Conservation (phyloP, 148 eudicot genomes). For the Polygonum maritimum region DNA sequence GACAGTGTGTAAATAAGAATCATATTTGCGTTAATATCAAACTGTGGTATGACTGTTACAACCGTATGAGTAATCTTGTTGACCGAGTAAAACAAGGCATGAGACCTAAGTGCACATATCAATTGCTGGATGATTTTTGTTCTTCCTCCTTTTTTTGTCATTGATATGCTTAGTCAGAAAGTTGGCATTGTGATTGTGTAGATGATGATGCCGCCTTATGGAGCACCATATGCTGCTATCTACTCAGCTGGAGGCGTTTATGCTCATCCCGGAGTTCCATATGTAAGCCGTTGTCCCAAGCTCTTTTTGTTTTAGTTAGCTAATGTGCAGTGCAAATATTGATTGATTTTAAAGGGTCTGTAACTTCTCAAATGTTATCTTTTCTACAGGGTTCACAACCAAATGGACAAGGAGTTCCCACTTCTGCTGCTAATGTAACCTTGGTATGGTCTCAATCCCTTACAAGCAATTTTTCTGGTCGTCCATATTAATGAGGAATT, state of each 20-base stretch:
- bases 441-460: constrained; percentile 11
- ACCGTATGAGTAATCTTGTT: not conserved
- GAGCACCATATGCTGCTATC: constrained; percentile 80
- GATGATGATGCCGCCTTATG: constrained; percentile 96
- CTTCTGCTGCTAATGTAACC: constrained; percentile 22
- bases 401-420: constrained; percentile 19
- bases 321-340: not conserved
- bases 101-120: not conserved
- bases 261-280: constrained; percentile 73
- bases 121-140: not conserved
- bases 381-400: constrained; percentile 25
- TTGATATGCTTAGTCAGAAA: not conserved
- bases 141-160: not conserved
- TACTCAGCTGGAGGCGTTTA: constrained; percentile 93
- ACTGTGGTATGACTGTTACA: not conserved
- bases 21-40: not conserved
- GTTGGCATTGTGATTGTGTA: constrained; percentile 19
- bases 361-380: not conserved
- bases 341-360: not conserved
- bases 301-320: not conserved
- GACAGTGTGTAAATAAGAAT: not conserved
- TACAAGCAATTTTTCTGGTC: no score
- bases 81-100: not conserved
- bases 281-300: constrained; percentile 36
- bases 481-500: not conserved